phyloP scores from a whole-genome alignment of 768 basidiomycete species.

The Heimioporus sp. region DNA sequence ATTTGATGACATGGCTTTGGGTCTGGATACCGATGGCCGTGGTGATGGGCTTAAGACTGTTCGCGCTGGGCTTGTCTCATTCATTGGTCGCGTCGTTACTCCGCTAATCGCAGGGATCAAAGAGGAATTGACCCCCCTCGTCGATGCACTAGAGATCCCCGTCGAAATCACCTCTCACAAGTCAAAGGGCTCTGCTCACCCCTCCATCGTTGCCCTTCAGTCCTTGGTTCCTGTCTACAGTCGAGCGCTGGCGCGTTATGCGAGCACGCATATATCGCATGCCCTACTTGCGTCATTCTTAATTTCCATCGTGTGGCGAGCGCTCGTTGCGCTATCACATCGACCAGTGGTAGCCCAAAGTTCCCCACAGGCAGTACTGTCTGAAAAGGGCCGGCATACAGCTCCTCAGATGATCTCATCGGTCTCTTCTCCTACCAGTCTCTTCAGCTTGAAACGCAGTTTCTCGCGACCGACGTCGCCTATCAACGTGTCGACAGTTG shows the following conservation, averaged over 20 bases:
- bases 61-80: slow-evolving; percentile 67
- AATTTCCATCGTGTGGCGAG: slow-evolving; percentile 74
- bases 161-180: slow-evolving; percentile 23
- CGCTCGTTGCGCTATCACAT: slow-evolving; percentile 66
- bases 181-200: slow-evolving; percentile 38
- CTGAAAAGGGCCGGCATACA: slow-evolving; percentile 42
- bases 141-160: slow-evolving; percentile 60
- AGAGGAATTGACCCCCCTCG: slow-evolving; percentile 54
- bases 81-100: slow-evolving; percentile 63
- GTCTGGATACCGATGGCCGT: slow-evolving; percentile 56
- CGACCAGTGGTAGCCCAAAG: slow-evolving; percentile 47
- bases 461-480: slow-evolving; percentile 70
- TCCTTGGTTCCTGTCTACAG: slow-evolving; percentile 61
- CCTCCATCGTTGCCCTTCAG: slow-evolving; percentile 59
- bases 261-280: slow-evolving; percentile 53
- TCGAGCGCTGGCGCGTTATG: slow-evolving; percentile 55
- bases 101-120: slow-evolving; percentile 64
- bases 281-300: slow-evolving; percentile 64
- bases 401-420: slow-evolving; percentile 47
- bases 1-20: slow-evolving; percentile 66
- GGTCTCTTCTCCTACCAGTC: slow-evolving; percentile 50
- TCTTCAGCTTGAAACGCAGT: slow-evolving; percentile 66
- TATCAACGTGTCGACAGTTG: slow-evolving; percentile 39
- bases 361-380: slow-evolving; percentile 31
- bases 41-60: slow-evolving; percentile 68